Evolutionary conservation across 2,329 filamentous ascomycete species (phyloP).

Genomic region (Fusarium aywerte): DNA sequence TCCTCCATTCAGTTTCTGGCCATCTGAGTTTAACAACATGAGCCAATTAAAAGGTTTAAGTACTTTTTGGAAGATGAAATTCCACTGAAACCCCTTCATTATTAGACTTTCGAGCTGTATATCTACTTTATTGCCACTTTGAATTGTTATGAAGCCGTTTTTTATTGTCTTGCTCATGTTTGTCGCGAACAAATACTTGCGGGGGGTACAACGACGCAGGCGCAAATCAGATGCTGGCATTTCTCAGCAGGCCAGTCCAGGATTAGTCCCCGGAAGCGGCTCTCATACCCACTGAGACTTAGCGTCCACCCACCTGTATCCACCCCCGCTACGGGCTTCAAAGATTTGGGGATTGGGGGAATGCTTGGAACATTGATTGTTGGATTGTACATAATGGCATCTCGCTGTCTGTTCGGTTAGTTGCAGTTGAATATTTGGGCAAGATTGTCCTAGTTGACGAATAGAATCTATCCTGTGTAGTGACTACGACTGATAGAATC

Average conservation of each 20-base stretch:
- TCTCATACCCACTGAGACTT: constrained; percentile 33
- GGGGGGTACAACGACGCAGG: constrained; percentile 4
- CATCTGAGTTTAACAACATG: constrained; percentile 11
- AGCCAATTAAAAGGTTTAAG: background rate
- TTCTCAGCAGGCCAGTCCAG: constrained; percentile 42
- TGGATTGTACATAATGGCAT: background rate
- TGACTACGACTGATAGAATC: background rate
- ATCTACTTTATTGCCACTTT: background rate
- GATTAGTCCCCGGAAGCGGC: constrained; percentile 40
- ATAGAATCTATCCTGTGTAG: background rate
- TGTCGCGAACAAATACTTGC: constrained; percentile 15
- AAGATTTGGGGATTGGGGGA: constrained; percentile 25
- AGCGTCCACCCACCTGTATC: constrained; percentile 32
- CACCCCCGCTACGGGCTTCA: constrained; percentile 33
- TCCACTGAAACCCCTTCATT: fast-evolving
- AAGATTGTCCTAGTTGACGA: background rate
- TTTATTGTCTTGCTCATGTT: background rate
- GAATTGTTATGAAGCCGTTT: background rate
- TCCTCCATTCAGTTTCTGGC: background rate
- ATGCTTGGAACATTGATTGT: background rate
- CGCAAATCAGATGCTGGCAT: constrained; percentile 45
- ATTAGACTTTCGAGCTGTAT: background rate
- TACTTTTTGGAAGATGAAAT: background rate
- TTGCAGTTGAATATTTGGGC: background rate
- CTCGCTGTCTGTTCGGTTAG: background rate